Evolutionary conservation across 345 rosid genomes (phyloP).

Genomic region (Boechera retrofracta): DNA sequence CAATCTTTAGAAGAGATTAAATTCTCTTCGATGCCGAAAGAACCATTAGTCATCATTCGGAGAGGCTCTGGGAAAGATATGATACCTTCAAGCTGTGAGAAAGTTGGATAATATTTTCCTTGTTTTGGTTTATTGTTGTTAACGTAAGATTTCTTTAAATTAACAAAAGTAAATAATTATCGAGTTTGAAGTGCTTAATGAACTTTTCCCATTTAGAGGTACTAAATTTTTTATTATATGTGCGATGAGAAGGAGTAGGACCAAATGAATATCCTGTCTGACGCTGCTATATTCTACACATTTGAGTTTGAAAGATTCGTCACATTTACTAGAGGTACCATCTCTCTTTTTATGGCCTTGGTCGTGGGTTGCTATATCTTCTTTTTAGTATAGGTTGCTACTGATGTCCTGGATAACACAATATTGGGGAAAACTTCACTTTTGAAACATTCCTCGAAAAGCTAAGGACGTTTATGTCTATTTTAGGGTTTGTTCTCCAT

Average conservation of each 20-base stretch:
- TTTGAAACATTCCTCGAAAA: constrained; percentile 6
- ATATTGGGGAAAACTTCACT: not conserved
- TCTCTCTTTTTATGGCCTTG: constrained; percentile 20
- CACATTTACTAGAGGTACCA: constrained; percentile 68
- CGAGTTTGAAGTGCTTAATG: constrained; percentile 12
- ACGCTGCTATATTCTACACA: constrained; percentile 73
- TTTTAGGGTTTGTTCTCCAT: constrained; percentile 17
- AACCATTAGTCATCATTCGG: too few species aligned
- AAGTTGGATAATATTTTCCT: too few species aligned
- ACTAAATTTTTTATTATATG: constrained; percentile 34
- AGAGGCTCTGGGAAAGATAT: too few species aligned
- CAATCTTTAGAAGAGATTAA: too few species aligned
- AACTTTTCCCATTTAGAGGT: constrained; percentile 25
- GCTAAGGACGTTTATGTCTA: not conserved
- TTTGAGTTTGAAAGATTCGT: constrained; percentile 81
- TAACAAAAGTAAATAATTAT: constrained; percentile 25
- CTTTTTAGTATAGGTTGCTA: constrained; percentile 20
- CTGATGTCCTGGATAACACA: constrained; percentile 20
- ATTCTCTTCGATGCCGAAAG: too few species aligned
- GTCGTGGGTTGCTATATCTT: constrained; percentile 22
- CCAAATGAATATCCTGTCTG: constrained; percentile 64
- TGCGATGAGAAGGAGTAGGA: constrained; percentile 56
- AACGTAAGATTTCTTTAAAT: constrained; percentile 14
- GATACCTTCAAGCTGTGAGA: too few species aligned
- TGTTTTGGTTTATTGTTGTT: constrained; percentile 1